Conservation (phyloP, 148 eudicot genomes). For the Bassia scoparia region DNA sequence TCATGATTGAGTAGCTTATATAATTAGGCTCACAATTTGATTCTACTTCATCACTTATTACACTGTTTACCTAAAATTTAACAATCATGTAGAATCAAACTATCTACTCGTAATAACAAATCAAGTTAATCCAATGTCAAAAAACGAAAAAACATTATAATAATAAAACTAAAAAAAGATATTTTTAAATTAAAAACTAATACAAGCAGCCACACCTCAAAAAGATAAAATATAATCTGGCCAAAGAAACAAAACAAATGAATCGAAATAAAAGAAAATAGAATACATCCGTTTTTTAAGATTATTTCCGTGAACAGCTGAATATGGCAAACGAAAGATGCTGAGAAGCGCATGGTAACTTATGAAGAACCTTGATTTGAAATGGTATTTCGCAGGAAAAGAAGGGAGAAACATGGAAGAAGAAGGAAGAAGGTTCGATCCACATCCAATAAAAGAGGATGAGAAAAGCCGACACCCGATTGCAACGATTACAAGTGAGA, state of each 20-base stretch:
- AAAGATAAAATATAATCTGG: background rate
- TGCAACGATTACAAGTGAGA: constrained; percentile 28
- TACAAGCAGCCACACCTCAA: background rate
- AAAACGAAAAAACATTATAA: background rate
- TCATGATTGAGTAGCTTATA: background rate
- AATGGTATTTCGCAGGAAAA: constrained; percentile 9
- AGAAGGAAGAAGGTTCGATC: constrained; percentile 28
- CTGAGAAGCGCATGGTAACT: constrained; percentile 40
- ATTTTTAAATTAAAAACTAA: background rate
- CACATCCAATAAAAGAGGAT: constrained; percentile 40
- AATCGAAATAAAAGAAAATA: background rate
- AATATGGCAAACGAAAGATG: constrained; percentile 45
- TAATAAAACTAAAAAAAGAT: background rate
- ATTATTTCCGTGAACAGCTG: constrained; percentile 66
- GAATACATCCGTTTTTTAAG: constrained; percentile 63
- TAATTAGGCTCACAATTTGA: background rate
- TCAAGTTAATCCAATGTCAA: no score
- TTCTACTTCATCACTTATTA: background rate
- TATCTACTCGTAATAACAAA: background rate
- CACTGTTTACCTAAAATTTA: no score
- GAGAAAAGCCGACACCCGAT: constrained; percentile 17
- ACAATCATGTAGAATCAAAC: background rate
- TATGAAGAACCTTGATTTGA: constrained; percentile 33
- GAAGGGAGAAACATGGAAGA: constrained; percentile 27
- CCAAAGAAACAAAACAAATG: background rate